Evolutionary conservation across 1,284 basidiomycete species (phyloP), one percentile per base, ranked within the genome.

Genomic region (Leccinum ponderosum): DNA sequence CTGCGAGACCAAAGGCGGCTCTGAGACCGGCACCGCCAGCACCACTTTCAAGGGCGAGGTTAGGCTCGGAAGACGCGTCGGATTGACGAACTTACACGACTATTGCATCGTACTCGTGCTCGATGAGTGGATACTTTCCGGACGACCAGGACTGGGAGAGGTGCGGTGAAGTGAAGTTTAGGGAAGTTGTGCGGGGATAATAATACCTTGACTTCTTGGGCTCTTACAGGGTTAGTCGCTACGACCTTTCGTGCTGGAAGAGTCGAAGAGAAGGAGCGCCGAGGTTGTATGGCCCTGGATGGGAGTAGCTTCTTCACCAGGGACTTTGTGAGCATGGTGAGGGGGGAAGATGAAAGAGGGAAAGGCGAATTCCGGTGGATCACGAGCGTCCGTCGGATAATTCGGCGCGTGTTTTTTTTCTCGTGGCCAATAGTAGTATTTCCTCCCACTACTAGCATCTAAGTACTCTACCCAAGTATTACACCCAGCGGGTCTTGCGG

Each of bases 1-100:
- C 97, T 67, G 97, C 97, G 53, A 99, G 89, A 82, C 97, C 97
- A 78, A 99, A 99, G 33, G 97, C 97, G 56, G 97, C 97, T 78
- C 97, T 89, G 67, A 99, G 85, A 82, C 97, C 97, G 60, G 97
- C 95, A 78, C 97, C 97, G 73, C 97, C 97, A 57, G 97, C 97
- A 77, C 97, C 95, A 65, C 94, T 96, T 69, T 65, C 42, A 37
- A 44, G 60, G 55, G 56, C 33, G 61, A 59, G 65, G 65, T 67
- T 54, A 66, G 62, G 8, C 51, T 33, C 3, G 39, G 9, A 39
- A 51, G 55, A 57, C 60, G 61, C 48, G 56, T 57, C 55, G 1
- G 14, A 44, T 17, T 4, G 61, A 31, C 27, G n/a, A 27, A 84
- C 94, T 79, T 73, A 96, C 95, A 97, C 93, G 64, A 98, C 95